Conservation (phyloP, 176 grass and related monocot genomes). For the Puya raimondii region DNA sequence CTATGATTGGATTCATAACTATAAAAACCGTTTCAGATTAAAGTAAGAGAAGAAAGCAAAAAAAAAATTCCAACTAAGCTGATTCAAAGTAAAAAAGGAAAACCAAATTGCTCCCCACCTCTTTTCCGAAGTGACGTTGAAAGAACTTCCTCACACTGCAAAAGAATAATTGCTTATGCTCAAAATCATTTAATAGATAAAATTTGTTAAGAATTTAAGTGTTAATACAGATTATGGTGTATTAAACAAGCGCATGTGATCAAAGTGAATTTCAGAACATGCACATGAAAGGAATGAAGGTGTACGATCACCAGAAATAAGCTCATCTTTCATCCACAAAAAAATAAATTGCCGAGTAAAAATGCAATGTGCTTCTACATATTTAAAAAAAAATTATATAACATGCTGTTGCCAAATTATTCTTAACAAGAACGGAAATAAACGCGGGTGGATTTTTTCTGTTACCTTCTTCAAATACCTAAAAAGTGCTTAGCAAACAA, state of each 20-base stretch:
- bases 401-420: not conserved
- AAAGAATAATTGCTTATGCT: slow-evolving; percentile 13
- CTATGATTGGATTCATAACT: slow-evolving; percentile 34
- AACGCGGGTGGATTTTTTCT: no score
- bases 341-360: not conserved
- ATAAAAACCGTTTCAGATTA: not conserved
- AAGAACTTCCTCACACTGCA: slow-evolving; percentile 85
- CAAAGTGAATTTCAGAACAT: no score
- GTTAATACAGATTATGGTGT: not conserved
- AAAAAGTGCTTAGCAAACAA: no score
- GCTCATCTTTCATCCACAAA: not conserved
- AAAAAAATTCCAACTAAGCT: not conserved
- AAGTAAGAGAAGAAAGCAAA: not conserved
- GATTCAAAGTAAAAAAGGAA: not conserved
- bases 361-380: not conserved
- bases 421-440: not conserved
- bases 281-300: no score
- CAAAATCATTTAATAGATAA: no score
- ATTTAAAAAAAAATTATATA: not conserved
- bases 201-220: not conserved
- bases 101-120: slow-evolving; percentile 27
- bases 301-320: not conserved
- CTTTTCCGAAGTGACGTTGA: slow-evolving; percentile 88
- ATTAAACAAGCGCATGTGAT: no score
- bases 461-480: no score